Conservation (phyloP, 2,329 filamentous ascomycete species). For the Fusarium luffae region DNA sequence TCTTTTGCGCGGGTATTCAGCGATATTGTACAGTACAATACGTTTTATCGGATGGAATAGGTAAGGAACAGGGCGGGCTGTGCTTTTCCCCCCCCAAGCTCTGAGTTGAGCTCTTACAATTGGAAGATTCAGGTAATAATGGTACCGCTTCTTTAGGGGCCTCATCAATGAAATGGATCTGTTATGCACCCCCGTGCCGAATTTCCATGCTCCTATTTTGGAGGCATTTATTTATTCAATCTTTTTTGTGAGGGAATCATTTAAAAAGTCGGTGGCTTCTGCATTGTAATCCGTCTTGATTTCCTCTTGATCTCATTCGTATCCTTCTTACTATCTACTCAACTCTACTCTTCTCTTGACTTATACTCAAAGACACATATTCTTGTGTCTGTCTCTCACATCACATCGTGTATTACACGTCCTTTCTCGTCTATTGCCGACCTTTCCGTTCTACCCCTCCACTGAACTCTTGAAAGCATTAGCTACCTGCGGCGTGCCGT, state of each 20-base stretch:
- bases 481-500: slow-evolving; percentile 31
- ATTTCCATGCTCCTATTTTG: slow-evolving; percentile 28
- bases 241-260: slow-evolving; percentile 8
- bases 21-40: slow-evolving; percentile 26
- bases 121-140: slow-evolving; percentile 26
- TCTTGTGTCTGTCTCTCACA: background rate
- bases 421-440: slow-evolving; percentile 4
- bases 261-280: slow-evolving; percentile 40
- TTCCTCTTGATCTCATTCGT: slow-evolving; percentile 4
- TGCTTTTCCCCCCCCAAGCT: background rate
- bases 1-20: slow-evolving; percentile 4
- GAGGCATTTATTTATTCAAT: slow-evolving; percentile 26
- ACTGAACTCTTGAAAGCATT: slow-evolving; percentile 3
- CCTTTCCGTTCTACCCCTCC: slow-evolving; percentile 30
- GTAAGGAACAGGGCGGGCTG: slow-evolving; percentile 23
- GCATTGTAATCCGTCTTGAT: background rate
- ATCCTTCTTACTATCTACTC: background rate
- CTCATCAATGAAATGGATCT: slow-evolving; percentile 3
- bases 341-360: background rate
- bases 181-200: slow-evolving; percentile 22
- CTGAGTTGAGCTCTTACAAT: background rate
- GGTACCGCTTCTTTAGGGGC: background rate
- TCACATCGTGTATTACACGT: slow-evolving; percentile 10
- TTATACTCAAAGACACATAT: background rate
- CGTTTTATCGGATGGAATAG: slow-evolving; percentile 4